Evolutionary conservation across 768 basidiomycete genomes (phyloP).

Genomic region (Chlorophyllum brunneum): DNA sequence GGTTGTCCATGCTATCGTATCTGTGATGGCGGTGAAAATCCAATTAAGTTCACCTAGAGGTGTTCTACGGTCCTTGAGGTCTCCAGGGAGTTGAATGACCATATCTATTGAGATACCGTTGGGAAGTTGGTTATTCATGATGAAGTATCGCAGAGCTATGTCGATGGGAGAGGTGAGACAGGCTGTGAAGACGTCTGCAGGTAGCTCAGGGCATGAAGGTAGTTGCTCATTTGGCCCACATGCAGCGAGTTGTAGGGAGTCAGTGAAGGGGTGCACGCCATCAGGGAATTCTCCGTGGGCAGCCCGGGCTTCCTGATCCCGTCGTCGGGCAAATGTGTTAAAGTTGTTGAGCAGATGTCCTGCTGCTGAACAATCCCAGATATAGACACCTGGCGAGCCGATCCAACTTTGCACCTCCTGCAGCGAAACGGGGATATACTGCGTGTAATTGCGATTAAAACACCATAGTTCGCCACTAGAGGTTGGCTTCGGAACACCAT

Average conservation of each 20-base stretch:
- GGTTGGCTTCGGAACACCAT: conserved; percentile 96
- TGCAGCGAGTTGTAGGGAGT: conserved; percentile 92
- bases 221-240: conserved; percentile 89
- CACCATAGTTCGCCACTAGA: conserved; percentile 97
- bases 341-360: conserved; percentile 92
- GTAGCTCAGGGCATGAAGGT: conserved; percentile 93
- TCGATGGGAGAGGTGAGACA: conserved; percentile 98
- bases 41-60: conserved; percentile 98
- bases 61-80: conserved; percentile 93
- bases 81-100: conserved; percentile 94
- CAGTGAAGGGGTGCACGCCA: conserved; percentile 69
- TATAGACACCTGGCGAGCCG: conserved; percentile 92
- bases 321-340: conserved; percentile 70
- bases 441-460: conserved; percentile 95
- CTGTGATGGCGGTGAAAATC: conserved; percentile 99
- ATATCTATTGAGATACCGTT: conserved; percentile 81
- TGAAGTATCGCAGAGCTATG: conserved; percentile 90
- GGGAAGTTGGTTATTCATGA: conserved; percentile 86
- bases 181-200: conserved; percentile 96
- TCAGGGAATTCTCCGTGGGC: conserved; percentile 56
- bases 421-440: conserved; percentile 96
- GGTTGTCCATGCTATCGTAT: conserved; percentile 99
- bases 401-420: conserved; percentile 93
- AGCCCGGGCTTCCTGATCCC: conserved; percentile 63
- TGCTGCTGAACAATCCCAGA: conserved; percentile 99